Conservation (phyloP, 495 filamentous ascomycete genomes). For the Aspergillus nidulans region DNA sequence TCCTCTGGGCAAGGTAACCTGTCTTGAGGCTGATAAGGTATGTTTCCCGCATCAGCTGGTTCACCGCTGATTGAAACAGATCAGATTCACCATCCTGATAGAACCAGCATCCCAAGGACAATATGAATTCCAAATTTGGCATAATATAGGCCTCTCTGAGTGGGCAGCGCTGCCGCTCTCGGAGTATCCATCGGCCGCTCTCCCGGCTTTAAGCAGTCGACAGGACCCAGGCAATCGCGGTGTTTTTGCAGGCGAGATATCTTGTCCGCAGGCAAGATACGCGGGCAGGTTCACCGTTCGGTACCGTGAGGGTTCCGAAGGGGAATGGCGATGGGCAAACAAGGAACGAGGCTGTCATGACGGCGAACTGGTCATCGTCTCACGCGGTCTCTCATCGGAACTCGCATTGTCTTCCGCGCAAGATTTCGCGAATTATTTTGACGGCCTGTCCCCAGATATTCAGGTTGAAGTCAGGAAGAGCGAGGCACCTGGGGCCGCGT, state of each 20-base stretch:
- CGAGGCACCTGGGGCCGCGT: conserved; percentile 62
- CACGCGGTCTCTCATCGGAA: neutral
- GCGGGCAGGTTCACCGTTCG: conserved; percentile 68
- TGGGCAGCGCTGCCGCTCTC: conserved; percentile 36
- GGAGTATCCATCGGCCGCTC: conserved; percentile 19
- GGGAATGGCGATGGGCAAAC: conserved; percentile 73
- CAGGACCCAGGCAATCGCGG: conserved; percentile 25
- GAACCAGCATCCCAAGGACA: conserved; percentile 56
- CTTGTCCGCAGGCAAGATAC: conserved; percentile 30
- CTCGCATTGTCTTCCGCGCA: conserved; percentile 20
- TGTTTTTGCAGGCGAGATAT: conserved; percentile 34
- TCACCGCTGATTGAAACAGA: conserved; percentile 10
- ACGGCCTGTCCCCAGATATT: conserved; percentile 53
- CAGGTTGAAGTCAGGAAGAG: conserved; percentile 52
- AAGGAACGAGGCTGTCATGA: conserved; percentile 56
- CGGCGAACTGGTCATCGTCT: conserved; percentile 55
- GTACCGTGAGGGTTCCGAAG: conserved; percentile 51
- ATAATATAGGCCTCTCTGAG: conserved; percentile 49
- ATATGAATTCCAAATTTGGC: conserved; percentile 77
- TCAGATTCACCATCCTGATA: conserved; percentile 66
- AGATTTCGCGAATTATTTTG: conserved; percentile 57
- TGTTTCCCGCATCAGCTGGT: neutral
- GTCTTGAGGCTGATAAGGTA: conserved; percentile 32
- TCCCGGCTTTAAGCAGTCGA: conserved; percentile 31
- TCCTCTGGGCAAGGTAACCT: conserved; percentile 65